Evolutionary conservation across 495 filamentous ascomycete species (phyloP), one percentile per base, ranked within the genome.

Genomic region (Opeltia flavorubescens): DNA sequence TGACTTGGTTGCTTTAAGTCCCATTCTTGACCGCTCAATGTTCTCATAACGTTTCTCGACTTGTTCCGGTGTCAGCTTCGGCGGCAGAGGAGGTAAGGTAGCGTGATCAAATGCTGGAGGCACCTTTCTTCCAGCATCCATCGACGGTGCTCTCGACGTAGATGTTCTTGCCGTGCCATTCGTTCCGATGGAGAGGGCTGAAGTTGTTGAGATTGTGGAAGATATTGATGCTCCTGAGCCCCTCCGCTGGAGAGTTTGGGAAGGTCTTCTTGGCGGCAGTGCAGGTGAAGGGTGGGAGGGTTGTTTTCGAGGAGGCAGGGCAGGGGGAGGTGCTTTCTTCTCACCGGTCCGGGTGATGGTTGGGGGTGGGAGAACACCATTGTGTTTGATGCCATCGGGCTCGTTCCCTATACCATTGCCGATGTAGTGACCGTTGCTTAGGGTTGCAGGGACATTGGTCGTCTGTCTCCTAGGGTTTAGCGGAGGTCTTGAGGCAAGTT

Each of bases 51-150:
- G 33, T n/a, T 44, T 50, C 12, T 52, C 49, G 21, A 38, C 18
- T 21, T 55, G 43, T 15, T 48, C 36, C 20, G 40, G 49, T 7
- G 49, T 48, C 15, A 49, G 57, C 46, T 61, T 66, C 1, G 66
- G 66, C 29, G 70, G 72, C 26, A 75, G 51, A 8, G 62, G 58
- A 35, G 70, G 70, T 27, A 72, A 53, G 2, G 65, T 62, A 7
- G 62, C 48, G 40, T 60, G 65, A 17, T 66, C 66, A 61, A 67
- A 74, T 41, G 66, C 62, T 11, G 71, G 71, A 20, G 60, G 56
- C 34, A 52, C 50, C 5, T 57, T 47, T 12, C 68, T 66, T 23
- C 63, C 61, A 31, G 59, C 57, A 33, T 67, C 63, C 13, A 62
- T 52, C 11, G 66, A 68, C 27, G 61, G 60, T 18, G 59, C 52